phyloP scores from a whole-genome alignment of 805 yeast species.

The Maudiozyma saulgeensis region DNA sequence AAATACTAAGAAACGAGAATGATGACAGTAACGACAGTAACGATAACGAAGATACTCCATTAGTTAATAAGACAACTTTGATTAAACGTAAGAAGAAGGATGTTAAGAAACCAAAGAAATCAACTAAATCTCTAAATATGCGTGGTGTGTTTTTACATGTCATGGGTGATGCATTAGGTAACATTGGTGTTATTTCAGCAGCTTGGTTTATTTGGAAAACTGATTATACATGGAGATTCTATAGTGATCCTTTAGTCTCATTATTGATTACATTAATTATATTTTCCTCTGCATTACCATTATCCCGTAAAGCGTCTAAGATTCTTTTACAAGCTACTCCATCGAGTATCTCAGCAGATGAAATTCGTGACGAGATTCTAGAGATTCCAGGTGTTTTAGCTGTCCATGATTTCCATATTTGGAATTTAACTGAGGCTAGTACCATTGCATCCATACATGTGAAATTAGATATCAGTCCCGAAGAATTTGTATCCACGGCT shows the following conservation, averaged over 20 bases:
- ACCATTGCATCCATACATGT: slow-evolving; percentile 85
- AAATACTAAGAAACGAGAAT: not conserved
- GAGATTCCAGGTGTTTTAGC: slow-evolving; percentile 66
- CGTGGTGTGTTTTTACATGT: slow-evolving; percentile 95
- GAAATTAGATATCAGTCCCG: slow-evolving; percentile 57
- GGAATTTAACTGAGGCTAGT: slow-evolving; percentile 87
- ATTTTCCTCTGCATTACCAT: slow-evolving; percentile 83
- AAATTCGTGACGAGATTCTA: slow-evolving; percentile 58
- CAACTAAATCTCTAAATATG: slow-evolving; percentile 77
- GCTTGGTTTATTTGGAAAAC: slow-evolving; percentile 94
- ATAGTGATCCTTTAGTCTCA: slow-evolving; percentile 80
- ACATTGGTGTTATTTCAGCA: slow-evolving; percentile 81
- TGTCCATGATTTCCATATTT: slow-evolving; percentile 90
- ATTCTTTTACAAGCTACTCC: slow-evolving; percentile 92
- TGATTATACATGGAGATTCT: slow-evolving; percentile 76
- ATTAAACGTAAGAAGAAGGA: not conserved
- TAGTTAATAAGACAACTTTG: slow-evolving; percentile 8
- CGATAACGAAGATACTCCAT: slow-evolving; percentile 29
- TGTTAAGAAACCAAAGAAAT: not conserved
- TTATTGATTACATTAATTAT: slow-evolving; percentile 79
- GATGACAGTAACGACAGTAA: not conserved
- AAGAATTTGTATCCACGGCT: slow-evolving; percentile 60
- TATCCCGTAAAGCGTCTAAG: slow-evolving; percentile 77
- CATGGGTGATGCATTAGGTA: slow-evolving; percentile 91
- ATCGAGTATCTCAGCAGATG: slow-evolving; percentile 63